Base-by-base conservation (phyloP, 83 land plant genomes). In the Picea abies region DNA sequence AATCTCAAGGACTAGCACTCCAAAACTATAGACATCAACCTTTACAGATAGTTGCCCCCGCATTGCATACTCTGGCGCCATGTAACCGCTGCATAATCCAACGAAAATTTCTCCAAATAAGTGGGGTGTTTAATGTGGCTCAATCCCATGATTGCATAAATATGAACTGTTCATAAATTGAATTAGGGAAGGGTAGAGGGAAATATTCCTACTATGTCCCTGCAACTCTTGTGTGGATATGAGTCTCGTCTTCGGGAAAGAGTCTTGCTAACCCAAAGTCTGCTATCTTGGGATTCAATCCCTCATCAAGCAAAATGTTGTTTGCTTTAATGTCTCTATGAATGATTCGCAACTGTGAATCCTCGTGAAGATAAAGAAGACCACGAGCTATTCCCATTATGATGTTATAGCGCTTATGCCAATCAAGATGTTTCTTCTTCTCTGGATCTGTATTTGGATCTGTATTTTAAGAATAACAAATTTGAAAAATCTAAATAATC, bases 251-350 rank as follows among this genome's bases (percentile, higher is more conserved):
- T 26, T 26, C 56, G 41, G 77, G 77, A 19, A 73, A 73, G 0
- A 73, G 10, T n/a, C 56, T 73, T 4, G 56, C 77, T 73, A 44
- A 19, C 5, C 77, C 77, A 20, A 73, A 73, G 25, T 73, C 52
- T 4, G 12, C 56, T 19, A 73, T n/a, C 9, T 73, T 73, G 20
- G 52, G 25, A 16, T 73, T 73, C 16, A 26, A 32, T 11, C 32
- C 3, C 15, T 25, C 70, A 10, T 67, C 70, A 1, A 67, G 70
- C 70, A 10, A 26, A 19, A 73, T 73, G 0, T 73, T 73, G 3
- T 4, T 7, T 7, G n/a, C 47, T 73, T 73, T 73, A 23, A 65
- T 65, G 25, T 26, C 29, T 26, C 29, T 26, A 0, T 26, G 29
- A 26, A 26, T 26, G 29, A 26, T 26, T 26, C 29, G 22, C 25